phyloP scores from a whole-genome alignment of 169 alveolate genomes.

The Eimeria sp. region DNA sequence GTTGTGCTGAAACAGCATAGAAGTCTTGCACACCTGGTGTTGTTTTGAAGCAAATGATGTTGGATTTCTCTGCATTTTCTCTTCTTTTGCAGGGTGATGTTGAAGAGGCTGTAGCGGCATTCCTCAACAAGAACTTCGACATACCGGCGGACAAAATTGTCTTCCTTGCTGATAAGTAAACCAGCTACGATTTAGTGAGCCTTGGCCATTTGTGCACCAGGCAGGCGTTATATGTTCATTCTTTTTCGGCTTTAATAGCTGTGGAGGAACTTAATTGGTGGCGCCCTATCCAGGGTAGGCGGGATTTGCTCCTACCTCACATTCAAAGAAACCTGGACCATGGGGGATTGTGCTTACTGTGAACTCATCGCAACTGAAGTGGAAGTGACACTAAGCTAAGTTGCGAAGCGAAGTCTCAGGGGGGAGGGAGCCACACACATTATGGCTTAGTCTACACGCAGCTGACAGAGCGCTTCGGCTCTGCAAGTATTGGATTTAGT shows the following conservation, averaged over 20 bases:
- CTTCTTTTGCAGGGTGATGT: conserved; percentile 35
- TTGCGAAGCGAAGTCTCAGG: neutral
- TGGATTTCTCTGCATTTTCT: neutral
- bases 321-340: neutral
- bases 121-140: conserved; percentile 36
- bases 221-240: neutral
- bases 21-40: neutral
- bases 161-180: conserved; percentile 40
- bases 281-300: neutral
- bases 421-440: neutral
- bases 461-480: neutral
- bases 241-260: neutral
- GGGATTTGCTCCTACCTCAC: neutral
- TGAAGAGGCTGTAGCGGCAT: conserved; percentile 34
- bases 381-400: no score
- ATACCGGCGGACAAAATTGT: conserved; percentile 37
- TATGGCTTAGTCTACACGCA: neutral
- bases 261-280: neutral
- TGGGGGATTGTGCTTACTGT: neutral
- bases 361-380: neutral
- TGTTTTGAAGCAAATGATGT: neutral
- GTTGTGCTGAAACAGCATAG: neutral
- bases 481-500: neutral
- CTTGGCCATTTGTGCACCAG: neutral
- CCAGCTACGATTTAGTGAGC: neutral